Evolutionary conservation across 2,329 filamentous ascomycete species (phyloP).

Genomic region (Epichloe bromicola): DNA sequence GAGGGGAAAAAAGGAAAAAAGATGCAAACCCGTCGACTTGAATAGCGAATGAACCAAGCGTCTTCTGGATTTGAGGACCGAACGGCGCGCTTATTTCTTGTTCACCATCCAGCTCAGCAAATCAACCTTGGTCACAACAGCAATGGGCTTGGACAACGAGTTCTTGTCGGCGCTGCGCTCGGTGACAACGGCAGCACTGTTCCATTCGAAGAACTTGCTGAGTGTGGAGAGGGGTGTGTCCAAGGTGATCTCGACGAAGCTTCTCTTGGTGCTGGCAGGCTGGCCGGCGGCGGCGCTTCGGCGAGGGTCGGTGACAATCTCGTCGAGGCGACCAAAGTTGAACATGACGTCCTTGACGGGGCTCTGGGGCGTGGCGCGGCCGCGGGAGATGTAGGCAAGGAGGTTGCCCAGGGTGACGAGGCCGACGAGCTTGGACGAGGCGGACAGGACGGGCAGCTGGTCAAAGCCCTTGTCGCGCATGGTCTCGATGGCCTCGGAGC

Average conservation of each 20-base stretch:
- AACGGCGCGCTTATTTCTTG: constrained; percentile 22
- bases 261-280: constrained; percentile 37
- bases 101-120: constrained; percentile 84
- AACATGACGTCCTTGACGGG: constrained; percentile 90
- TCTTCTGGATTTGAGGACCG: not conserved
- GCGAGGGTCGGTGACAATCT: constrained; percentile 80
- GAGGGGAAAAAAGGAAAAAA: not conserved
- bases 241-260: constrained; percentile 88
- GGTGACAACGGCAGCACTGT: constrained; percentile 88
- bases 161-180: constrained; percentile 48
- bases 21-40: not conserved
- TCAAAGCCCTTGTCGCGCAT: constrained; percentile 99
- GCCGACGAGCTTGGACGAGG: constrained; percentile 64
- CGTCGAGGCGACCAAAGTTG: constrained; percentile 75
- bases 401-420: constrained; percentile 92
- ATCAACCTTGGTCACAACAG: constrained; percentile 94
- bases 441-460: constrained; percentile 78
- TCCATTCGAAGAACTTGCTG: constrained; percentile 95
- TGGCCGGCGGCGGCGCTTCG: constrained; percentile 36
- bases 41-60: not conserved
- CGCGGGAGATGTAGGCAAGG: constrained; percentile 76
- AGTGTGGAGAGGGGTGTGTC: constrained; percentile 79
- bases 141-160: constrained; percentile 61
- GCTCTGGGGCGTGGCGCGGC: constrained; percentile 60
- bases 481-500: constrained; percentile 83